phyloP scores from a whole-genome alignment of 768 basidiomycete genomes.

The Saitozyma podzolica region DNA sequence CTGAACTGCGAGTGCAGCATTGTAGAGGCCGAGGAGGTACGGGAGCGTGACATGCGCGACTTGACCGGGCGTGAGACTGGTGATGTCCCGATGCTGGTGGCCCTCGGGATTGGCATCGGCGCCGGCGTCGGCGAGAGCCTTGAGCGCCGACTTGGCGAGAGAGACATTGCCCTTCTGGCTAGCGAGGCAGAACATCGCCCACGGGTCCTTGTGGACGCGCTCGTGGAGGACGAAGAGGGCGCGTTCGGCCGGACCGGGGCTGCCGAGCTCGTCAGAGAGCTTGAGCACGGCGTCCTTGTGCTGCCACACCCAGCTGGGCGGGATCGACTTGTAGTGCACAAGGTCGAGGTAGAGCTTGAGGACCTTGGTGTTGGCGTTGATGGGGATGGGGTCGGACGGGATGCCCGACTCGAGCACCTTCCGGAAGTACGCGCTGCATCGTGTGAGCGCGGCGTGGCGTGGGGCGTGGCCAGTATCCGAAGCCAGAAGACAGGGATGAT shows the following conservation, averaged over 20 bases:
- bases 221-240: conserved; percentile 8
- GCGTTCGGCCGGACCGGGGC: conserved; percentile 10
- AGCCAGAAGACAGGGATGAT: too few relatives aligned
- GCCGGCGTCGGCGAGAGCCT: conserved; percentile 1
- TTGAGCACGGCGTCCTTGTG: conserved; percentile 12
- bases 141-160: conserved; percentile 17
- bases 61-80: conserved; percentile 4
- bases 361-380: conserved; percentile 9
- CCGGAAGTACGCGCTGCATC: too few relatives aligned
- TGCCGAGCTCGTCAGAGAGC: conserved; percentile 9
- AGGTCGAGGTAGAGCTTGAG: conserved; percentile 18
- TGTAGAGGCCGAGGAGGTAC: conserved; percentile 14
- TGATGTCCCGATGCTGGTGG: neutral
- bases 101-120: neutral
- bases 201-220: conserved; percentile 10
- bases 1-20: conserved; percentile 1
- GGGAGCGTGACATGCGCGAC: conserved; percentile 8
- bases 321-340: conserved; percentile 11
- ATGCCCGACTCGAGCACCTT: too few relatives aligned
- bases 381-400: conserved; percentile 6
- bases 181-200: conserved; percentile 19
- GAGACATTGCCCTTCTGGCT: conserved; percentile 11
- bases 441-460: too few relatives aligned
- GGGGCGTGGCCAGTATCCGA: too few relatives aligned
- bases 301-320: conserved; percentile 8